Conservation (phyloP, 2,329 filamentous ascomycete genomes). For the Monilinia fructicola region DNA sequence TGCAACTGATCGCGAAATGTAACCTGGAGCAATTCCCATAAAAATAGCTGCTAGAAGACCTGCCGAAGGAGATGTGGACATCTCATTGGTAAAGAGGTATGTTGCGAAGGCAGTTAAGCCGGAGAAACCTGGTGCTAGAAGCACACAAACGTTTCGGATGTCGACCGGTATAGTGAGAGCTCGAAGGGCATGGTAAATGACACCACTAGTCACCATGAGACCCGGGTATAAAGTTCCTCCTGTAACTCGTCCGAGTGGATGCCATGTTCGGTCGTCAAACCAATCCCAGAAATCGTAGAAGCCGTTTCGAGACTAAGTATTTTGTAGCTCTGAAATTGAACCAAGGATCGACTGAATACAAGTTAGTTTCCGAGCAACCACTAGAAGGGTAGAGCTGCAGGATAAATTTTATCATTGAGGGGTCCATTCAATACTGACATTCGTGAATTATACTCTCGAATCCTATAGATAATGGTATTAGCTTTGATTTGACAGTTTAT, state of each 20-base stretch:
- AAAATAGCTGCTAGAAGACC: constrained; percentile 91
- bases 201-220: constrained; percentile 97
- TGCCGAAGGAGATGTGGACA: constrained; percentile 92
- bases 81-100: constrained; percentile 95
- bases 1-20: constrained; percentile 96
- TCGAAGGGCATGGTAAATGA: constrained; percentile 91
- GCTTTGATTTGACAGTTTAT: constrained; percentile 27
- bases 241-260: constrained; percentile 95
- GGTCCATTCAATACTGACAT: constrained; percentile 64
- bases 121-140: constrained; percentile 91
- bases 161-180: constrained; percentile 89
- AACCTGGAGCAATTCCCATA: constrained; percentile 96
- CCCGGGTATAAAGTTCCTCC: constrained; percentile 98
- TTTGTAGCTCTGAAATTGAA: constrained; percentile 99
- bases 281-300: constrained; percentile 99
- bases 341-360: constrained; percentile 85
- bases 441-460: constrained; percentile 99
- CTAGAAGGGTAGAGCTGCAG: constrained; percentile 32
- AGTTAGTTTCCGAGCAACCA: constrained; percentile 36
- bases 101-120: constrained; percentile 89
- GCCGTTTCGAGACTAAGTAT: constrained; percentile 94
- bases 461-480: constrained; percentile 51
- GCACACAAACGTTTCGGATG: constrained; percentile 97
- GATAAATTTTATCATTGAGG: constrained; percentile 26
- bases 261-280: constrained; percentile 99